Evolutionary conservation across 345 rosid genomes (phyloP), one percentile per base, ranked within the genome.

Genomic region (Acer yangbiense): DNA sequence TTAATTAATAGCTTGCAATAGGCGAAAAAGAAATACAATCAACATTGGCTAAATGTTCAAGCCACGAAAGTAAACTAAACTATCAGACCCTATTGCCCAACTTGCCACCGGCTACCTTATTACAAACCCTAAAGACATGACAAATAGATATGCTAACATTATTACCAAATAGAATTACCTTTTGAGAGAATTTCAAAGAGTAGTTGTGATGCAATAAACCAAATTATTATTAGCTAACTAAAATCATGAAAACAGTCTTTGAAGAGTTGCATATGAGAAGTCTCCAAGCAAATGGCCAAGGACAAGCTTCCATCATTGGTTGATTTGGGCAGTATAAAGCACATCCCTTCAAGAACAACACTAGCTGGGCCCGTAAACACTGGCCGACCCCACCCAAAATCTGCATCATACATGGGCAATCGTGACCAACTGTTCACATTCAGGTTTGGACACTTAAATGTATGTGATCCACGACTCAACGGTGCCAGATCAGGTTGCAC

Each of bases 301-400:
- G 83, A 82, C 65, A 87, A 63, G 75, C 91, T 85, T 18, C 90
- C 90, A 29, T 87, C 91, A 12, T 76, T 64, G n/a, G 60, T 68
- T 29, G 89, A 65, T 72, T 88, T 85, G 0, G 92, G 87, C 27
- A 89, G 35, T 16, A 89, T 23, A 78, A 79, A 86, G 0, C 86
- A 68, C 6, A 82, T 72, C 1, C 94, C 92, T 78, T 90, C 91
- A 46, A 48, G 41, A 27, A 87, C 75, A 27, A 87, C 75, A 52
- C 86, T 86, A 29, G 91, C 89, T 1, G 87, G 92, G 3, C 92
- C 92, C 85, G 86, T 78, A 61, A 80, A 84, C 1, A 86, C 78
- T n/a, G 92, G 90, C 61, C 85, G 73, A 11, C 92, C 94, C 90
- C 91, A 89, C 7, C 94, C 91, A 57, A 90, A 90, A 76, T 90